Conservation (phyloP, 495 filamentous ascomycete genomes). For the Neurospora sp. region DNA sequence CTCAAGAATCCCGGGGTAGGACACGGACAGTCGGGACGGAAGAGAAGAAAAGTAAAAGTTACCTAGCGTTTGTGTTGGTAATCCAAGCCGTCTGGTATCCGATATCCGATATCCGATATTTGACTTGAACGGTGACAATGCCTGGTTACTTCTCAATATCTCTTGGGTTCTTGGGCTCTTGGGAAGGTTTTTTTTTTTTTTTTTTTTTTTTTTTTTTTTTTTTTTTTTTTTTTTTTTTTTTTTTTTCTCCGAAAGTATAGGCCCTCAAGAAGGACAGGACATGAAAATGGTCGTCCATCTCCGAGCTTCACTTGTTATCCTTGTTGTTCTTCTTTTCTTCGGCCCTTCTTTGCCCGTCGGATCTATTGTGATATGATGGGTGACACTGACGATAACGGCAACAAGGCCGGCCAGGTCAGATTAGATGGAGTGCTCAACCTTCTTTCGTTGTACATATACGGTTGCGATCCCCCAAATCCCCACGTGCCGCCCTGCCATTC, state of each 20-base stretch:
- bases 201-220: neutral
- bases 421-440: neutral
- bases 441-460: neutral
- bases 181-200: too few relatives aligned
- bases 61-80: neutral
- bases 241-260: neutral
- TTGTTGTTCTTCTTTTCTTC: neutral
- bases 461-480: neutral
- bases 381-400: neutral
- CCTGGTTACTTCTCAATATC: neutral
- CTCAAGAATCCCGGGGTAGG: neutral
- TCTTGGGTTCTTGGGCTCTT: neutral
- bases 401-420: conserved; percentile 5
- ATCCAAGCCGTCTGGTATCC: neutral
- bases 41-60: neutral
- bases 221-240: neutral
- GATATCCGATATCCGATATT: neutral
- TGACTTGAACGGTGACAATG: neutral
- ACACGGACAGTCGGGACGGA: neutral
- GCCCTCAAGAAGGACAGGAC: neutral
- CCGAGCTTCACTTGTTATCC: neutral
- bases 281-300: neutral
- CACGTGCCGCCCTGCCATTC: neutral
- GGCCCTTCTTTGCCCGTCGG: neutral
- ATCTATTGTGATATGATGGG: neutral